Base-by-base conservation (phyloP, 495 filamentous ascomycete species). In the Parathielavia appendiculata region DNA sequence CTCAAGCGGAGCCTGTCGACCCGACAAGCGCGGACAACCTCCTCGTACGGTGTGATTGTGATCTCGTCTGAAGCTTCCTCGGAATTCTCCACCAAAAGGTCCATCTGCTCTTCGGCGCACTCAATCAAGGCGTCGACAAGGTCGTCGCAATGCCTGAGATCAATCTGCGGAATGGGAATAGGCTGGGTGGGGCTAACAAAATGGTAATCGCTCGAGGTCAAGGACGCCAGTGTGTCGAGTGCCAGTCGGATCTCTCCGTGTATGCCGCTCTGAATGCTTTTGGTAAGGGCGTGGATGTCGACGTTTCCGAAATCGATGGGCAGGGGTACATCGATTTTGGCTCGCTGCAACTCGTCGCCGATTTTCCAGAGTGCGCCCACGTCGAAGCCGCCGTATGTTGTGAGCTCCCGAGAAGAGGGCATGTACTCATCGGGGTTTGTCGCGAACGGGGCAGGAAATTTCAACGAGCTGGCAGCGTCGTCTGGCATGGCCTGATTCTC, bases 181-280 rank as follows among this genome's bases (percentile, higher is more conserved):
- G 53, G 56, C 45, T 60, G 60, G 1, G 52, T 59, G 0, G 61
- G 61, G 20, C 36, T 44, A 43, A 60, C 50, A 16, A 46, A 63
- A 19, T 85, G 80, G 30, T 89, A 77, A 23, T 83, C 79, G 40
- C 81, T 70, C 2, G 76, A 71, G 0, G 66, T 64, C 36, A 73
- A 66, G 10, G 81, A 74, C 38, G 83, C 84, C 9, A 98, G 79
- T 1, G 86, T 88, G 71, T 97, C 93, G 50, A 98, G 73, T 13
- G 93, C 92, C 62, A 95, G 73, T 11, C 91, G 85, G 26, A 96
- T 83, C 69, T 98, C 93, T 13, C 84, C 85, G 64, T 90, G 82
- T 51, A 98, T 89, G 4, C 92, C 93, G 57, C 88, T 95, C 60
- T 95, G 90, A n/a, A 98, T 76, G 65, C 90, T 89, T 79, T 90